Conservation (phyloP, 1,139 yeast species). For the Candida pseudocylindracea region DNA sequence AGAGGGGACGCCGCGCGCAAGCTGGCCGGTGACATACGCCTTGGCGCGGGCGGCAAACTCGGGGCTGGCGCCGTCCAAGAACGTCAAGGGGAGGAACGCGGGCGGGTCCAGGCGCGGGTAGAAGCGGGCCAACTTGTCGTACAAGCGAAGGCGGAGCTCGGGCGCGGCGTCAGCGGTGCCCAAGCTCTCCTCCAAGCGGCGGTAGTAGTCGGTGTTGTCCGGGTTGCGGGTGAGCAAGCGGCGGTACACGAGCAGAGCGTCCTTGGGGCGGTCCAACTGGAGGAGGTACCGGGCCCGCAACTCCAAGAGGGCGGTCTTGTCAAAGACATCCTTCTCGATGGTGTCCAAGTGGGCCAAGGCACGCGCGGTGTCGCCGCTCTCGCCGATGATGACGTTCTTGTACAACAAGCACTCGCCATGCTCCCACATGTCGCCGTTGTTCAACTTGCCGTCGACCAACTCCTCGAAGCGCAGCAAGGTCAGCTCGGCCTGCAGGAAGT, state of each 20-base stretch:
- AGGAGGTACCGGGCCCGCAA: slow-evolving; percentile 38
- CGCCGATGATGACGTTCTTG: slow-evolving; percentile 43
- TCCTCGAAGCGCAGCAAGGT: slow-evolving; percentile 59
- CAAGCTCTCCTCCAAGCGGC: slow-evolving; percentile 39
- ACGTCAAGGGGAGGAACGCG: slow-evolving; percentile 52
- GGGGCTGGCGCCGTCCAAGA: slow-evolving; percentile 29
- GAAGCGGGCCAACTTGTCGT: slow-evolving; percentile 36
- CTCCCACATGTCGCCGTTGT: slow-evolving; percentile 48
- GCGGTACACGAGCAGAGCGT: slow-evolving; percentile 52
- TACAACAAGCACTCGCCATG: slow-evolving; percentile 64
- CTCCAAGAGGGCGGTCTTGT: slow-evolving; percentile 41
- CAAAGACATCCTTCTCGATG: slow-evolving; percentile 32
- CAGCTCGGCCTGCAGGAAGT: slow-evolving; percentile 43
- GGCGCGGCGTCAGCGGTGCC: slow-evolving; percentile 14
- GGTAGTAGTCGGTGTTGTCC: slow-evolving; percentile 48
- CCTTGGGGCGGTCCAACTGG: slow-evolving; percentile 18
- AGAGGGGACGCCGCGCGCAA: slow-evolving; percentile 76
- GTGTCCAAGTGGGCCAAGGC: slow-evolving; percentile 43
- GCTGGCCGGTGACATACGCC: slow-evolving; percentile 33
- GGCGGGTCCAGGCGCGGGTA: slow-evolving; percentile 82
- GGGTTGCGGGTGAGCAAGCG: slow-evolving; percentile 68
- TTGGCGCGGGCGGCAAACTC: slow-evolving; percentile 20
- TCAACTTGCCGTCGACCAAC: slow-evolving; percentile 43
- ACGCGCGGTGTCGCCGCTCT: slow-evolving; percentile 34
- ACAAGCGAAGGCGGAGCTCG: slow-evolving; percentile 25